Conservation (phyloP, 257 asterid genomes). For the Ballota nigra region DNA sequence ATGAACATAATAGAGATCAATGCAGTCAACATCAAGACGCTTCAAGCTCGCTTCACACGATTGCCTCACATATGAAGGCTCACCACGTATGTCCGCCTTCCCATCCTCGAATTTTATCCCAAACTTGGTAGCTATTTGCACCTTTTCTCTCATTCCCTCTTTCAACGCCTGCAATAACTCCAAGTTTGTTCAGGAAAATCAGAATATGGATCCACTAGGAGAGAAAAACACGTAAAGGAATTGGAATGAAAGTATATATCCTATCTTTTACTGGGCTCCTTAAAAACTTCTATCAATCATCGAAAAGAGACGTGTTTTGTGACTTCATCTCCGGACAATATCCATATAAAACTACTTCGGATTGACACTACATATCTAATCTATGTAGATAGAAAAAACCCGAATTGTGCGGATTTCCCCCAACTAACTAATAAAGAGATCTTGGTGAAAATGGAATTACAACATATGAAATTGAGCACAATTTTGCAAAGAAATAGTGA, state of each 20-base stretch:
- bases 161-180: slow-evolving; percentile 40
- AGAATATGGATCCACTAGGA: background rate
- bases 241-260: background rate
- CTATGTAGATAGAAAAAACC: background rate
- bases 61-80: slow-evolving; percentile 40
- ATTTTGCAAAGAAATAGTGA: background rate
- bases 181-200: background rate
- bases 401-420: background rate
- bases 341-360: background rate
- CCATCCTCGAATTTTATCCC: slow-evolving; percentile 21
- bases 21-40: slow-evolving; percentile 44
- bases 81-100: slow-evolving; percentile 30
- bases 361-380: background rate
- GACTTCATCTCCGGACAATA: too few relatives aligned
- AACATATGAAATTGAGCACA: background rate
- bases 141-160: slow-evolving; percentile 37
- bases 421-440: background rate
- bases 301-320: background rate
- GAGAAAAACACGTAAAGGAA: background rate
- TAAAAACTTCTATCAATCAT: too few relatives aligned
- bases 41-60: slow-evolving; percentile 49
- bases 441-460: background rate
- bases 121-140: slow-evolving; percentile 47
- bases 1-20: slow-evolving; percentile 49
- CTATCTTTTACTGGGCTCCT: background rate